Percentiles rank a stretch among this genome's conserved stretches.
Evolutionary conservation across 345 rosid species (phyloP).

Genomic region (Barbarea vulgaris): DNA sequence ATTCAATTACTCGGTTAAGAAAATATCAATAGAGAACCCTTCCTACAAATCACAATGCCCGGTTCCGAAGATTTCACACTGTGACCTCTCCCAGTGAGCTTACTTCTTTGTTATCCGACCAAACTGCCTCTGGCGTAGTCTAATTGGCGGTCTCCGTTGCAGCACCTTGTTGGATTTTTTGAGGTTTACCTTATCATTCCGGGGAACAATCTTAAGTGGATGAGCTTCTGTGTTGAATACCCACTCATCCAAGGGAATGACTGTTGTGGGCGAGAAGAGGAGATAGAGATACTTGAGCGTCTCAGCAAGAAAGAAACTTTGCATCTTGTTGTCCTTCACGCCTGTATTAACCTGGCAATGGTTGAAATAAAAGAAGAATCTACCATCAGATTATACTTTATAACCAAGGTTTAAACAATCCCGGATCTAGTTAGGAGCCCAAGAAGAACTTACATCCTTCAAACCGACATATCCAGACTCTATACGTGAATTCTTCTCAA

Average conservation of each 20-base stretch:
- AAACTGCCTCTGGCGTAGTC: constrained; percentile 35
- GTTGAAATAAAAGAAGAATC: background rate
- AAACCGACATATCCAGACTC: constrained; percentile 92
- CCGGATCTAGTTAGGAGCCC: background rate
- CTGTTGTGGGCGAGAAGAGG: constrained; percentile 79
- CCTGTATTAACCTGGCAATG: constrained; percentile 75
- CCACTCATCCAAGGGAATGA: constrained; percentile 88
- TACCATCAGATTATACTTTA: background rate
- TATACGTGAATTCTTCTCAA: constrained; percentile 82
- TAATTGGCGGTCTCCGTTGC: constrained; percentile 24
- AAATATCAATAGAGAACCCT: background rate
- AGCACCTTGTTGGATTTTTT: constrained; percentile 19
- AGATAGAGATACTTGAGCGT: constrained; percentile 88
- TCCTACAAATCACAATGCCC: constrained; percentile 20
- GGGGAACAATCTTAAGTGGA: constrained; percentile 67
- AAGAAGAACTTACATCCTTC: constrained; percentile 70
- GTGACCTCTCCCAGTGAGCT: constrained; percentile 21
- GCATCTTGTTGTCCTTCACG: constrained; percentile 88
- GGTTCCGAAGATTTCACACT: constrained; percentile 23
- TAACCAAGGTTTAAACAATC: background rate
- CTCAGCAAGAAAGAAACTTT: constrained; percentile 94
- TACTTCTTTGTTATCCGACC: constrained; percentile 36
- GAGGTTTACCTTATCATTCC: constrained; percentile 33
- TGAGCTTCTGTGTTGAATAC: constrained; percentile 98
- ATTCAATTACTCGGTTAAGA: background rate